Evolutionary conservation across 331 rosid genomes (phyloP).

Genomic region (Cydonia oblonga): DNA sequence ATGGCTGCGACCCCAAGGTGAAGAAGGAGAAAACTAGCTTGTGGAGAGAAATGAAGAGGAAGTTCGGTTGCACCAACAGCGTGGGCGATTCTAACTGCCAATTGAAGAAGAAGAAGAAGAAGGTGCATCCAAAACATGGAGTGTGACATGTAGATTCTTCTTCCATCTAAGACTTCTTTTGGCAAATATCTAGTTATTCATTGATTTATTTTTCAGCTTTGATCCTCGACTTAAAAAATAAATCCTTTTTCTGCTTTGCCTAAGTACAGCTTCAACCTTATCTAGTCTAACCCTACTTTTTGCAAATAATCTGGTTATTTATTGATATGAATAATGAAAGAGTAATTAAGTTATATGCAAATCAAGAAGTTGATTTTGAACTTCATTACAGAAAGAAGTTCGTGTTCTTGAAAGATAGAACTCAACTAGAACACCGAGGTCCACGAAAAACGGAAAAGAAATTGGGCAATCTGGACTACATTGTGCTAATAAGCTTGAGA

Average conservation of each 20-base stretch:
- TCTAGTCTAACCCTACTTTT: no score
- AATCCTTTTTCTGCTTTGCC: not conserved
- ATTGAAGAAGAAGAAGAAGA: conserved; percentile 28
- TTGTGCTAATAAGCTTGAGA: not conserved
- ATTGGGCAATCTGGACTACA: not conserved
- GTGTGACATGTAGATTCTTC: conserved; percentile 1
- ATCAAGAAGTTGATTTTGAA: no score
- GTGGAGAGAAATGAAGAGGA: conserved; percentile 55
- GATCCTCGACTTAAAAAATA: not conserved
- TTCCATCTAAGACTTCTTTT: not conserved
- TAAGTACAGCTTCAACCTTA: no score
- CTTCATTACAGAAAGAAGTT: not conserved
- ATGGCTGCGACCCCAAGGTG: no score
- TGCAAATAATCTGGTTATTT: no score
- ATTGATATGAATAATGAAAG: not conserved
- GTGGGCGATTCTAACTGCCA: conserved; percentile 19
- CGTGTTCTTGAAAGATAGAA: not conserved
- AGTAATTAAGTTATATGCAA: no score
- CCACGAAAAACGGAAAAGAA: not conserved
- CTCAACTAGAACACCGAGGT: not conserved
- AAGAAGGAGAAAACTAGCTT: no score
- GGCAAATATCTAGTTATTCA: not conserved
- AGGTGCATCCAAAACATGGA: conserved; percentile 20
- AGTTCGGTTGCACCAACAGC: conserved; percentile 37
- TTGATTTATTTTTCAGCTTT: not conserved